phyloP scores from a whole-genome alignment of 1,284 basidiomycete genomes.

The Singerocomus inundabilis region DNA sequence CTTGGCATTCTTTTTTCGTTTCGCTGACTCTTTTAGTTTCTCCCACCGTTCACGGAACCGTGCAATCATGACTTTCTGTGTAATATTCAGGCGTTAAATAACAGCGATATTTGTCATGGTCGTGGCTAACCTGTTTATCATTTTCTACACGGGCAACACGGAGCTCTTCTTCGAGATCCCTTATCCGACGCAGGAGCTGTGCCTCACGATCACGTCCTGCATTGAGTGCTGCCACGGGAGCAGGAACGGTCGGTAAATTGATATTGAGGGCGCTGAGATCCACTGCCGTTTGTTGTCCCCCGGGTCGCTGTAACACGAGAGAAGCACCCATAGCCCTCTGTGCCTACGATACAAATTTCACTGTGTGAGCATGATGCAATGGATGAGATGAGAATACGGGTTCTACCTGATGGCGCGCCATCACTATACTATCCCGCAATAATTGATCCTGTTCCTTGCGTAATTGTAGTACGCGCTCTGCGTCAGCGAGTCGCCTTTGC shows the following conservation, averaged over 20 bases:
- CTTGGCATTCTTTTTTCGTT: constrained; percentile 83
- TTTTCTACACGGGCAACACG: constrained; percentile 65
- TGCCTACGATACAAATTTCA: constrained; percentile 45
- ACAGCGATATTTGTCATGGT: constrained; percentile 1
- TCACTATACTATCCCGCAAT: constrained; percentile 72
- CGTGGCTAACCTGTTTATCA: constrained; percentile 69
- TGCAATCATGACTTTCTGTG: constrained; percentile 76
- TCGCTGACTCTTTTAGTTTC: constrained; percentile 82
- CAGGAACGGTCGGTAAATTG: constrained; percentile 47
- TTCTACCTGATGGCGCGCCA: constrained; percentile 71
- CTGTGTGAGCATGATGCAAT: background rate
- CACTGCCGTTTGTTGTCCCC: constrained; percentile 37
- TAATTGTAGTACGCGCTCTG: constrained; percentile 60
- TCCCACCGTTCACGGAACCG: constrained; percentile 88
- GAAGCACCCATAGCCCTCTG: constrained; percentile 75
- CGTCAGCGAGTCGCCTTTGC: constrained; percentile 54
- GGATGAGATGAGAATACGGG: background rate
- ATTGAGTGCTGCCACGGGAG: constrained; percentile 51
- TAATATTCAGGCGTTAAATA: constrained; percentile 17
- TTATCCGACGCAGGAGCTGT: constrained; percentile 57
- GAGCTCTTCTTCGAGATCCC: constrained; percentile 72
- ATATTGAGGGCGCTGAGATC: constrained; percentile 56
- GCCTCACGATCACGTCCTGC: constrained; percentile 58
- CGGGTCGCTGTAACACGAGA: constrained; percentile 46
- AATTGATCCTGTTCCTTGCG: constrained; percentile 75